Conservation (phyloP, 1,139 yeast species). For the Williopsis jadinii region DNA sequence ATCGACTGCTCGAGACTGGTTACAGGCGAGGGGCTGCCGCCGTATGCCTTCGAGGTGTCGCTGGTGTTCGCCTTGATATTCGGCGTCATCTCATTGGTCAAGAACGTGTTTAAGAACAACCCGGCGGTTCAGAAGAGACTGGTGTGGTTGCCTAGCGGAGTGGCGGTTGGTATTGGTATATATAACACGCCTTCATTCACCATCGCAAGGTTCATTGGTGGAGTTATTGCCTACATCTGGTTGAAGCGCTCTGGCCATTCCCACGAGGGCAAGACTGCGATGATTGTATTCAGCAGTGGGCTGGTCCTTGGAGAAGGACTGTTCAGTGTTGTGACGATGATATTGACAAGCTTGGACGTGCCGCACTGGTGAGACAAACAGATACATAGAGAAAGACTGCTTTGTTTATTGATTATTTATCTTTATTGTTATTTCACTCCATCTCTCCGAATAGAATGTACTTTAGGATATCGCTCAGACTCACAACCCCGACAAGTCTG, state of each 20-base stretch:
- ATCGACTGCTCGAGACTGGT: slow-evolving; percentile 91
- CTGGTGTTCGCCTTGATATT: slow-evolving; percentile 61
- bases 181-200: slow-evolving; percentile 93
- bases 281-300: slow-evolving; percentile 89
- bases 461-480: slow-evolving; percentile 84
- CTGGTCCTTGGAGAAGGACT: slow-evolving; percentile 91
- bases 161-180: slow-evolving; percentile 95
- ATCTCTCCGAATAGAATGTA: slow-evolving; percentile 68
- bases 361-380: slow-evolving; percentile 33
- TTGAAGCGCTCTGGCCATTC: slow-evolving; percentile 27
- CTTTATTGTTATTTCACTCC: slow-evolving; percentile 1
- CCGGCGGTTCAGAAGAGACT: slow-evolving; percentile 35
- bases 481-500: slow-evolving; percentile 71
- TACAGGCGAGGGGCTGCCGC: slow-evolving; percentile 87
- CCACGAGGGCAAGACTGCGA: slow-evolving; percentile 45
- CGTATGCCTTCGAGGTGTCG: slow-evolving; percentile 62
- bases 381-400: neutral
- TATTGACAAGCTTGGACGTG: slow-evolving; percentile 55
- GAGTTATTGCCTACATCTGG: slow-evolving; percentile 65
- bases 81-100: slow-evolving; percentile 59
- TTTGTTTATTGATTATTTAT: neutral
- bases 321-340: slow-evolving; percentile 74
- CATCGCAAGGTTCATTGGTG: slow-evolving; percentile 87
- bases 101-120: slow-evolving; percentile 42
- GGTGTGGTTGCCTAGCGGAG: slow-evolving; percentile 79